Conservation (phyloP, 1,284 basidiomycete genomes). For the Melampsora americana region DNA sequence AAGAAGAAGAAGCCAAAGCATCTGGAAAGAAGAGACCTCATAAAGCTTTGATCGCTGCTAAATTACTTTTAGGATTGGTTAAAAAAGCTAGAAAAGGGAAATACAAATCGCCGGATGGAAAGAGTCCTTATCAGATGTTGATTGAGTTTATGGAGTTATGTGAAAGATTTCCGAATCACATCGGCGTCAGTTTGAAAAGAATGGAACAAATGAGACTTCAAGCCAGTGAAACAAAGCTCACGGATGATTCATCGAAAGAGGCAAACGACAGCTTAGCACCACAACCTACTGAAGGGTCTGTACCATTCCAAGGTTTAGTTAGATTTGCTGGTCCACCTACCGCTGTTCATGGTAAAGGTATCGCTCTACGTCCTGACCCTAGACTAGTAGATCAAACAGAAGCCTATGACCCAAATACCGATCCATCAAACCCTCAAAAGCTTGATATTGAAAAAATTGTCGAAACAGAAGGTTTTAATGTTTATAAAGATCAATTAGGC, state of each 20-base stretch:
- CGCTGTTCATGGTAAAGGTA: constrained; percentile 53
- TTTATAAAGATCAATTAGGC: constrained; percentile 95
- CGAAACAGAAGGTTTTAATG: constrained; percentile 73
- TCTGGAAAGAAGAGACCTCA: constrained; percentile 57
- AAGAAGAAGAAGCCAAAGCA: constrained; percentile 1
- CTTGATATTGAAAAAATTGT: constrained; percentile 85
- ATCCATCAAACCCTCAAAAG: constrained; percentile 68
- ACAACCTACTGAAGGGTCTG: background rate
- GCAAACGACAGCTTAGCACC: constrained; percentile 53
- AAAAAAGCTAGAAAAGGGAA: constrained; percentile 76
- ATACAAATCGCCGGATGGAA: constrained; percentile 84
- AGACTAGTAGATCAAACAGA: constrained; percentile 59
- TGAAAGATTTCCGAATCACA: constrained; percentile 84
- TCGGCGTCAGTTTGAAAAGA: constrained; percentile 76
- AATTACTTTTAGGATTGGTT: constrained; percentile 77
- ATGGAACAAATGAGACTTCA: constrained; percentile 45
- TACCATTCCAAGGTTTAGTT: constrained; percentile 62
- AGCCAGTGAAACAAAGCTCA: background rate
- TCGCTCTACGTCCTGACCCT: constrained; percentile 46
- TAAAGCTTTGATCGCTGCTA: constrained; percentile 86
- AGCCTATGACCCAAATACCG: constrained; percentile 74
- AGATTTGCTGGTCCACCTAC: constrained; percentile 70
- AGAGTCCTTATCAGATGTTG: constrained; percentile 90
- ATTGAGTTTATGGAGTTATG: constrained; percentile 89
- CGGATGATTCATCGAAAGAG: constrained; percentile 55